These are phyloP conservation scores for Wallacemonas sp. DNA, from an alignment of 208 protist species.

Conservation along the genomic window DNA sequence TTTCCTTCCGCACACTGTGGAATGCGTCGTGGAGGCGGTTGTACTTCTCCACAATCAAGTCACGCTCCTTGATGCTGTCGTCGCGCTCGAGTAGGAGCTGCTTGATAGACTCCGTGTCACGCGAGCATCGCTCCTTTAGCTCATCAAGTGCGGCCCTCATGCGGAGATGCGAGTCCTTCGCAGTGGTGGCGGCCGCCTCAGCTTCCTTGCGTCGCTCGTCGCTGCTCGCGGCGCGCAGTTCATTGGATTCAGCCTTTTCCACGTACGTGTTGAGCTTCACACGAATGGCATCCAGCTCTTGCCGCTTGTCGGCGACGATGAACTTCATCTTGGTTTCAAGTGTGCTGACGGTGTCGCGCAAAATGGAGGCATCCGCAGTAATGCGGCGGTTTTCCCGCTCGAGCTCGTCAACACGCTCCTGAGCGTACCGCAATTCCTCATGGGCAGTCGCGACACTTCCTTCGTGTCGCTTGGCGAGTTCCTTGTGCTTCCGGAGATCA, in stretches of 20 bases:
- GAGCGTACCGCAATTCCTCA: conserved; percentile 15
- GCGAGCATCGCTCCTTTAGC: conserved; percentile 58
- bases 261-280: conserved; percentile 51
- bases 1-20: conserved; percentile 49
- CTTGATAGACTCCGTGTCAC: conserved; percentile 55
- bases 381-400: conserved; percentile 14
- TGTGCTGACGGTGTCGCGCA: conserved; percentile 11
- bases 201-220: conserved; percentile 35
- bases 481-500: conserved; percentile 26
- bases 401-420: conserved; percentile 30
- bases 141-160: conserved; percentile 59
- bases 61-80: conserved; percentile 57
- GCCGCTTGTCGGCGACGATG: conserved; percentile 22
- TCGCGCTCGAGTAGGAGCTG: conserved; percentile 59
- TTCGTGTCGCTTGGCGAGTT: neutral
- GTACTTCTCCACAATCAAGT: conserved; percentile 81
- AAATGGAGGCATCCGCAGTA: neutral
- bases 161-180: conserved; percentile 41
- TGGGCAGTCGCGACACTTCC: neutral
- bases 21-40: conserved; percentile 83
- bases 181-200: conserved; percentile 19
- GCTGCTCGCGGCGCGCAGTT: conserved; percentile 25
- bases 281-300: conserved; percentile 21
- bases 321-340: conserved; percentile 23
- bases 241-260: conserved; percentile 50